Conservation (phyloP, 1,284 basidiomycete genomes). For the Phylloporus sp. region DNA sequence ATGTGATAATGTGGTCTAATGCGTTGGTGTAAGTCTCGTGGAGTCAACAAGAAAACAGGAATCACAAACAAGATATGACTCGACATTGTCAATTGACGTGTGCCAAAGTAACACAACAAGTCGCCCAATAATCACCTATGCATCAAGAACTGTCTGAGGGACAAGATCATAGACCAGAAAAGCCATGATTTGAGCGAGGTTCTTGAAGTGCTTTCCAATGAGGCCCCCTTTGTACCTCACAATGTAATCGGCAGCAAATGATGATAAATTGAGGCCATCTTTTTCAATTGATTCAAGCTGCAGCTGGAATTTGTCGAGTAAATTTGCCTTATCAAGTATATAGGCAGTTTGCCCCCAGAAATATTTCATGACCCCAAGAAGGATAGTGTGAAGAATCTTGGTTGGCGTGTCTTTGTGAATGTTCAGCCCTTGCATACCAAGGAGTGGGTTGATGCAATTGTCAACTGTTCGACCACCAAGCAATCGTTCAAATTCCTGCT, state of each 20-base stretch:
- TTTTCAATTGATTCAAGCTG: background rate
- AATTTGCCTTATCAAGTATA: background rate
- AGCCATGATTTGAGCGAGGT: background rate
- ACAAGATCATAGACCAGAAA: background rate
- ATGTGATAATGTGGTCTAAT: background rate
- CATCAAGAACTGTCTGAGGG: background rate
- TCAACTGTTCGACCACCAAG: background rate
- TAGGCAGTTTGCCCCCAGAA: background rate
- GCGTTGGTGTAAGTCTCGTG: no score
- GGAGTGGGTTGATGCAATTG: background rate
- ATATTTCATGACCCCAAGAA: background rate
- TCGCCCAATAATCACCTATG: background rate
- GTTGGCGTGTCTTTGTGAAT: background rate
- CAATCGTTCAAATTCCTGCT: background rate
- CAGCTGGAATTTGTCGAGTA: background rate
- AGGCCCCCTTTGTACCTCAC: background rate
- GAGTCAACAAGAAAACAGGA: no score
- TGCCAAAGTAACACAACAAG: conserved; percentile 1
- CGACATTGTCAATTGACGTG: background rate
- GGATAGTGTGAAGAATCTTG: background rate
- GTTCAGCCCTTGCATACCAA: background rate
- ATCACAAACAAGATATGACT: background rate
- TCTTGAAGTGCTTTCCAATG: conserved; percentile 2
- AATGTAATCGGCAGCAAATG: background rate
- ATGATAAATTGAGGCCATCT: background rate